A percentile compares a stretch with the other conserved stretches of the same genome.
Evolutionary conservation across 1,139 yeast genomes (phyloP).

Genomic region (Debaryomyces udenii): DNA sequence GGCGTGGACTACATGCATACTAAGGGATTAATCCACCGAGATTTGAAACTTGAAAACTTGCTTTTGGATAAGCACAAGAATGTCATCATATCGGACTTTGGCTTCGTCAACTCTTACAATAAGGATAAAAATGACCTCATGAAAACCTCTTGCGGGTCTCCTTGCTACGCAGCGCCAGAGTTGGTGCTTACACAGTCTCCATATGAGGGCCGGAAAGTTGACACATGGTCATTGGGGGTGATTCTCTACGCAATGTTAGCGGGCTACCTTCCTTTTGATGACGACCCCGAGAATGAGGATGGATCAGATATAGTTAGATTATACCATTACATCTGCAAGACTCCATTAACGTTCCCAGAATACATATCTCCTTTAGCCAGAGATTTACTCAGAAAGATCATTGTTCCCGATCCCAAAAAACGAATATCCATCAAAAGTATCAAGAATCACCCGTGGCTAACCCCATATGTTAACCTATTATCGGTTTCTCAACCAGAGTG

Average conservation of each 20-base stretch:
- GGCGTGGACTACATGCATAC: constrained; percentile 92
- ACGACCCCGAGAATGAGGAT: constrained; percentile 95
- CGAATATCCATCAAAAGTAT: constrained; percentile 73
- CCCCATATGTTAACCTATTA: constrained; percentile 77
- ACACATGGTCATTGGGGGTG: constrained; percentile 96
- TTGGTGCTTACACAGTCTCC: constrained; percentile 85
- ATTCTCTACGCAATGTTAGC: constrained; percentile 95
- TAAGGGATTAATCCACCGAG: constrained; percentile 82
- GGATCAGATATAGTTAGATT: constrained; percentile 91
- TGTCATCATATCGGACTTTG: constrained; percentile 80
- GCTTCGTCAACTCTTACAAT: constrained; percentile 88
- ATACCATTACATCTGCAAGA: constrained; percentile 87
- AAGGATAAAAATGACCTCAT: constrained; percentile 69
- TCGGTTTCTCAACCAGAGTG: constrained; percentile 87
- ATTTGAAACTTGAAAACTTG: constrained; percentile 71
- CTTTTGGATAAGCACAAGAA: constrained; percentile 79
- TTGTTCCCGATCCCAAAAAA: constrained; percentile 83
- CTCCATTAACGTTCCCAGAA: constrained; percentile 94
- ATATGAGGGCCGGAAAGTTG: constrained; percentile 93
- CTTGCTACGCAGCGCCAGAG: constrained; percentile 98
- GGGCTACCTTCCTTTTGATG: constrained; percentile 97
- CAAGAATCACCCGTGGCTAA: constrained; percentile 84
- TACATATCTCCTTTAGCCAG: constrained; percentile 90
- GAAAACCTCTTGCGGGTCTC: constrained; percentile 97
- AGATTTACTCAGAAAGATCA: constrained; percentile 80